Base-by-base conservation (phyloP, 2,329 filamentous ascomycete genomes). In the Ampelomyces quisqualis region DNA sequence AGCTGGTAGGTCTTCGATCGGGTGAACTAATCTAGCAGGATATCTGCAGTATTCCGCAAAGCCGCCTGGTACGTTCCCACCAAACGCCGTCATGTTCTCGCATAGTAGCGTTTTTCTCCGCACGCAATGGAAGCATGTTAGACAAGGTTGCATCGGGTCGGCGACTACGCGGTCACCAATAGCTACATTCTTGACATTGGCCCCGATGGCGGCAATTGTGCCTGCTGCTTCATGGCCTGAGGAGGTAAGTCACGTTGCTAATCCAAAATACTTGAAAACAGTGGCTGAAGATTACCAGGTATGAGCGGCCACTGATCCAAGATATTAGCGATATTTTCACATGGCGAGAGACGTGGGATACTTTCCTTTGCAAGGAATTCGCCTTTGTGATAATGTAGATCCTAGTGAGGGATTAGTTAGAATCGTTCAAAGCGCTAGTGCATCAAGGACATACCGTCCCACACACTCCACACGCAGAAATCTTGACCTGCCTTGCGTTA, bases 81-180 rank as follows among this genome's bases (percentile, higher is more conserved):
- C 82, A 53, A 85, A 82, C 14, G 80, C 81, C 52, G 81, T 77
- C 65, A 85, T 83, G 61, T 84, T 76, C 67, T 86, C 82, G 65
- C 84, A 88, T 40, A 86, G 77, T 32, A 87, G 70, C 20, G 80
- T 74, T 61, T 86, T 77, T 37, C 84, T 82, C 41, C 82, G 79
- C 50, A 80, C 79, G 71, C 84, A 88, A 72, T 86, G 86, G 74
- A 85, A 86, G 71, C 84, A 88, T 66, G 83, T 78, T 34, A 79
- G 79, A 67, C 84, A 88, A 29, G 86, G 77, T 64, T 86, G 79
- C 11, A 79, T 78, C 64, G 82, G 82, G 57, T 82, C 79, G 23
- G 78, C 70, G 4, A 70, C 74, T 22, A 86, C 82, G 32, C 81
- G 78, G 56, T 85, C 80, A 39, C 82, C 81, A 40, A 85, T 58